Evolutionary conservation across 305 asterid species (phyloP), one percentile per base, ranked within the genome.

Genomic region (Salvia sclarea): DNA sequence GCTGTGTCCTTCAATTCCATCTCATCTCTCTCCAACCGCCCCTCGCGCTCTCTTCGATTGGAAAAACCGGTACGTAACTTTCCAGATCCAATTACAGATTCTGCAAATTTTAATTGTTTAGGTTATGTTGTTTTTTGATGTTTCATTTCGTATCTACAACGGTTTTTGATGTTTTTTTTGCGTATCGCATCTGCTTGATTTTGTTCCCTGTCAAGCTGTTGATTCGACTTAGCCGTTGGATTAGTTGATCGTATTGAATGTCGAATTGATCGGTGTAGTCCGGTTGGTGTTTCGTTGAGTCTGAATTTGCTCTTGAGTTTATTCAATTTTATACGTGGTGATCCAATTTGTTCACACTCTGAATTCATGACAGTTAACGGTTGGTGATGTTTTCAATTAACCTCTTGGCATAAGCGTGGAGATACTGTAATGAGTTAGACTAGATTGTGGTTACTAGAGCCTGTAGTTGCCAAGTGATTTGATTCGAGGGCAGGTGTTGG

Each of bases 81-180:
- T 73, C 70, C 61, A 74, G 88, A 83, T 83, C 88, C 79, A 54
- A 55, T 75, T 72, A 16, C 41, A 8, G 75, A 18, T 48, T 72
- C 64, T 78, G 43, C 66, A n/a, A 12, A n/a, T 74, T 62, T 55
- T 38, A 28, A 13, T 64, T 31, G n/a, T 25, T 13, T 53, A 16
- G 45, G 25, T n/a, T 35, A 17, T 49, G 31, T 70, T 49, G 62
- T 38, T 59, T 60, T 61, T 37, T 20, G 0, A 49, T 13, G 38
- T 21, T 40, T 16, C 8, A 18, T 63, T 21, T 22, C 49, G 17
- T 21, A 12, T 54, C 16, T 37, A 0, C 62, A 3, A 1, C 2
- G 33, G 61, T 68, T 45, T 57, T 64, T 53, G n/a, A 28, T 60
- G 3, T 17, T 18, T 20, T 18, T 20, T 54, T 12, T 37, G 74